Base-by-base conservation (phyloP, 2,329 filamentous ascomycete species). In the Colletotrichum tofieldiae region DNA sequence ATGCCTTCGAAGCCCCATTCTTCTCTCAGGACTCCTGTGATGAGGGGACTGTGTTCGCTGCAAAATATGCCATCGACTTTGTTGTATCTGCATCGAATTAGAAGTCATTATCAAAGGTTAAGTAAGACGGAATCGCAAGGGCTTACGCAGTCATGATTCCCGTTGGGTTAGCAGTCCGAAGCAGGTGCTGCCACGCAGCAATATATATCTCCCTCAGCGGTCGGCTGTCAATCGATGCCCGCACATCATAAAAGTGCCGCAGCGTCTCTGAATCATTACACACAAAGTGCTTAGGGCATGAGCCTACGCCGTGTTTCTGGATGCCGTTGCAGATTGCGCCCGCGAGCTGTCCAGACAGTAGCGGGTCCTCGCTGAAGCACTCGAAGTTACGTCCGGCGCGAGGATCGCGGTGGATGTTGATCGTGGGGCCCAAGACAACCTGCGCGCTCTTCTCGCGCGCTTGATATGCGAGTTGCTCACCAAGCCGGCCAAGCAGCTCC, bases 391-490 rank as follows among this genome's bases (percentile, higher is more conserved):
- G 77, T n/a, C 84, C 84, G 5, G 80, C 84, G 7, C 84, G 78
- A 0, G 84, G 84, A 6, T 81, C 82, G 11, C 84, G 79, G 54
- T 85, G 84, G 55, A 85, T 84, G 75, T 82, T 86, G 71, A 86
- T 83, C 0, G 84, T 87, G 5, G 93, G 93, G 8, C 92, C 93
- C 18, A 94, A 85, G 74, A 92, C 88, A 12, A 93, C 87, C 78
- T 94, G 91, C n/a, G 92, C 86, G 71, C 92, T 92, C 82, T 94
- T 94, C 65, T 76, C 73, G 3, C 73, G 75, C 1, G 75, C 76
- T 45, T 79, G 65, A 14, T 51, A 26, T 4, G 67, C 75, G 23
- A 76, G 63, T 32, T 68, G 64, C 18, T 74, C 65, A 37, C 74
- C 74, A 9, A 75, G 55, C 0, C 63, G 66, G 18, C 45, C 26